Evolutionary conservation across 108 stramenopile genomes (phyloP).

Genomic region (Nitzschia palea): DNA sequence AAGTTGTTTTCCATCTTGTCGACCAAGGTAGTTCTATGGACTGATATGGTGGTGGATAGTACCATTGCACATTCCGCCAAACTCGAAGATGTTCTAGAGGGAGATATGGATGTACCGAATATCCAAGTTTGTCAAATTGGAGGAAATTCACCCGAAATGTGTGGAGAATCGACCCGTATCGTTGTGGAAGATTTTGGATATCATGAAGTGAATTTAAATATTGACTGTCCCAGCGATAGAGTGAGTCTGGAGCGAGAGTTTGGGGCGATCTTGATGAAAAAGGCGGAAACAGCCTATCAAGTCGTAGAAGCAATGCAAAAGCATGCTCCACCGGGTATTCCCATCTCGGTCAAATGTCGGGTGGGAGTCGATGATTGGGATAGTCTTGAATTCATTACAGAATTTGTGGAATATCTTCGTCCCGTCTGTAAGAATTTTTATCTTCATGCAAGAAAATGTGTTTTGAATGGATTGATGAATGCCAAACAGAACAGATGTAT

Average conservation of each 20-base stretch:
- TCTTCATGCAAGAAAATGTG: slow-evolving; percentile 68
- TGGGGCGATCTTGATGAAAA: slow-evolving; percentile 51
- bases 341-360: slow-evolving; percentile 70
- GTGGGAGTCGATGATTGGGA: slow-evolving; percentile 69
- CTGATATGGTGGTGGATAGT: slow-evolving; percentile 75
- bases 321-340: not conserved
- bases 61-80: slow-evolving; percentile 43
- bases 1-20: slow-evolving; percentile 65
- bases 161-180: slow-evolving; percentile 39
- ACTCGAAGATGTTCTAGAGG: slow-evolving; percentile 40
- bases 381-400: slow-evolving; percentile 45
- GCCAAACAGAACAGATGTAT: slow-evolving; percentile 71
- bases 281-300: slow-evolving; percentile 12
- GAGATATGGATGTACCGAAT: slow-evolving; percentile 25
- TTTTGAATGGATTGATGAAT: slow-evolving; percentile 45
- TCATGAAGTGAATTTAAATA: slow-evolving; percentile 77
- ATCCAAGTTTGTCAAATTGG: slow-evolving; percentile 58
- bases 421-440: slow-evolving; percentile 54
- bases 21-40: slow-evolving; percentile 62
- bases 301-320: slow-evolving; percentile 18
- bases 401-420: slow-evolving; percentile 36
- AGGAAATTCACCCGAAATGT: slow-evolving; percentile 45
- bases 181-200: slow-evolving; percentile 48
- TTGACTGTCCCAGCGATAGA: slow-evolving; percentile 67
- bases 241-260: slow-evolving; percentile 49